Evolutionary conservation across 2,329 filamentous ascomycete species (phyloP).

Genomic region (Phialocephala subalpina): DNA sequence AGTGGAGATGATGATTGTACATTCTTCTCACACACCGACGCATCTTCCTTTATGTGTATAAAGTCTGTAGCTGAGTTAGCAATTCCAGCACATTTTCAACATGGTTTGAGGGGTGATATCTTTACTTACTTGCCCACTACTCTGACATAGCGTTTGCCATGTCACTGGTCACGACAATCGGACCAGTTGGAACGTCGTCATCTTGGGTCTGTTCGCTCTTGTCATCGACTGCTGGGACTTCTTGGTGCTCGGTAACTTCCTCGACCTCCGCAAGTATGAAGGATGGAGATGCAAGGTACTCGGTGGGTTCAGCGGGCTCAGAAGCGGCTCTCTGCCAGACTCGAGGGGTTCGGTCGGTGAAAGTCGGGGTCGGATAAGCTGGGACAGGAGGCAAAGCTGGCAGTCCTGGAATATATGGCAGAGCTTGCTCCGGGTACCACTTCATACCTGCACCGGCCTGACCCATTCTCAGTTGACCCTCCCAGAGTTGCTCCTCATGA

Average conservation of each 20-base stretch:
- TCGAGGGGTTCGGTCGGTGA: not conserved
- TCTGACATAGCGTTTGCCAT: constrained; percentile 13
- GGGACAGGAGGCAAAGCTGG: constrained; percentile 3
- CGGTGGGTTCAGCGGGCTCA: constrained; percentile 16
- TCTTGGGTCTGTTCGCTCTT: not conserved
- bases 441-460: constrained; percentile 34
- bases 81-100: constrained; percentile 32
- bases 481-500: constrained; percentile 15
- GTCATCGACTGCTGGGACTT: not conserved
- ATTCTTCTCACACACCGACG: constrained; percentile 29
- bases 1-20: constrained; percentile 31
- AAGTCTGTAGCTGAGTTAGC: constrained; percentile 38
- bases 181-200: not conserved
- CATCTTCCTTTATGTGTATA: constrained; percentile 37
- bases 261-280: not conserved
- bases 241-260: not conserved
- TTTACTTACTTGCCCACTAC: constrained; percentile 19
- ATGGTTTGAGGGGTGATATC: not conserved
- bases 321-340: constrained; percentile 24
- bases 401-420: not conserved
- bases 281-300: not conserved
- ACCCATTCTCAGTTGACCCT: constrained; percentile 21
- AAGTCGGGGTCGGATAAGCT: not conserved
- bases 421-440: constrained; percentile 29
- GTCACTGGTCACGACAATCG: constrained; percentile 18